Evolutionary conservation across 805 yeast species (phyloP).

Genomic region (Yamadazyma akitaensis): DNA sequence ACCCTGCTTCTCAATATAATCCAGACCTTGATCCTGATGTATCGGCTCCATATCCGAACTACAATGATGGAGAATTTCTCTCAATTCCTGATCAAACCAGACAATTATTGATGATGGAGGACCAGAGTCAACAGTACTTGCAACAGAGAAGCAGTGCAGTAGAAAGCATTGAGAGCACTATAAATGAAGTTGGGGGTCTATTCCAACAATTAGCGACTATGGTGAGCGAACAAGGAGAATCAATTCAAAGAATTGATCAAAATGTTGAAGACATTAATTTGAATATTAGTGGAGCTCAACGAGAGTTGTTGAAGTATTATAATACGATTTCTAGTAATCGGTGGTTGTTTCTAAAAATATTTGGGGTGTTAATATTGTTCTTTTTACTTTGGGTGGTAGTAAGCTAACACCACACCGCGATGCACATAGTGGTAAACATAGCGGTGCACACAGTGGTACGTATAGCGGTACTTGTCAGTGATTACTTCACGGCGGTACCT

Average conservation of each 20-base stretch:
- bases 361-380: slow-evolving; percentile 78
- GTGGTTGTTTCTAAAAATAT: slow-evolving; percentile 86
- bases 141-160: slow-evolving; percentile 87
- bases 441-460: background rate
- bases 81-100: slow-evolving; percentile 78
- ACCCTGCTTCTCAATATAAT: slow-evolving; percentile 14
- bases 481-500: no score
- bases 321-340: slow-evolving; percentile 84
- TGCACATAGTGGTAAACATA: background rate
- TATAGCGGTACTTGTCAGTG: no score
- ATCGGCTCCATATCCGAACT: slow-evolving; percentile 23
- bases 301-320: slow-evolving; percentile 87
- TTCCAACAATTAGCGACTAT: slow-evolving; percentile 94
- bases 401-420: slow-evolving; percentile 36
- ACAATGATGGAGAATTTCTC: slow-evolving; percentile 46
- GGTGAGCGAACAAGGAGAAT: slow-evolving; percentile 98
- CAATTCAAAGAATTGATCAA: slow-evolving; percentile 90
- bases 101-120: slow-evolving; percentile 75
- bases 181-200: slow-evolving; percentile 91
- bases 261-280: slow-evolving; percentile 91
- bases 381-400: slow-evolving; percentile 78
- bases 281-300: slow-evolving; percentile 89
- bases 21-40: slow-evolving; percentile 26
- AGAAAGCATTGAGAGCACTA: slow-evolving; percentile 94
- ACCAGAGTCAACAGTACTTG: slow-evolving; percentile 71